Conservation (phyloP, 345 rosid genomes). For the Zanthoxylum bungeanum region DNA sequence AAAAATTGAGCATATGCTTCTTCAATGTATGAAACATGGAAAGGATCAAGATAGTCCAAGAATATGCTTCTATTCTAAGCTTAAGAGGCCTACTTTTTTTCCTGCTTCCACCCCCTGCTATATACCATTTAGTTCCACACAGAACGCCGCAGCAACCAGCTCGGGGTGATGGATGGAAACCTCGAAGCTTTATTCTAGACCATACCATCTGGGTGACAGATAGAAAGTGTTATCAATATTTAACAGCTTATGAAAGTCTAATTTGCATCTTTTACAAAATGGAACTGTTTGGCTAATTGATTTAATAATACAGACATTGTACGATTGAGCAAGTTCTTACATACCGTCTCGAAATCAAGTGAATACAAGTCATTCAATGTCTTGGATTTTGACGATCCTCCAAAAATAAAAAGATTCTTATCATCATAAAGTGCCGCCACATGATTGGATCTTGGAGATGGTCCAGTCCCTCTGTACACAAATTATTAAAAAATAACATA, state of each 20-base stretch:
- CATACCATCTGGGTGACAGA: conserved; percentile 67
- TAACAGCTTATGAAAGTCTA: background rate
- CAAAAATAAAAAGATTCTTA: conserved; percentile 74
- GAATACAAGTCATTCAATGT: conserved; percentile 89
- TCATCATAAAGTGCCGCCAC: conserved; percentile 85
- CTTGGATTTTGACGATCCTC: conserved; percentile 81
- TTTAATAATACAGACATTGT: background rate
- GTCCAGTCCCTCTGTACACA: conserved; percentile 71
- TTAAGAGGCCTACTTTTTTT: conserved; percentile 66
- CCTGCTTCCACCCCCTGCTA: conserved; percentile 96
- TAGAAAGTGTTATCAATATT: conserved; percentile 10
- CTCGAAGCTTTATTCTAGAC: conserved; percentile 88
- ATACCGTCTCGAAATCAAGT: conserved; percentile 92
- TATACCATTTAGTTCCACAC: conserved; percentile 92
- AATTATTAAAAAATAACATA: conserved; percentile 1
- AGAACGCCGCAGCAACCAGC: conserved; percentile 91
- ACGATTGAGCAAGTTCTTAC: conserved; percentile 9
- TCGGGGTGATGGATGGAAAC: conserved; percentile 95
- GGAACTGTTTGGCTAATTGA: background rate
- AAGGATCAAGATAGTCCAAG: background rate
- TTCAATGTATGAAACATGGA: background rate
- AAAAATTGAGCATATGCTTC: background rate
- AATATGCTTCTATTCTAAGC: conserved; percentile 17
- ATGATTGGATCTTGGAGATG: conserved; percentile 86
- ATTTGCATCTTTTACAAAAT: conserved; percentile 11